Evolutionary conservation across 2,329 filamentous ascomycete genomes (phyloP).

Genomic region (Teratosphaeria pseudoeucalypti): DNA sequence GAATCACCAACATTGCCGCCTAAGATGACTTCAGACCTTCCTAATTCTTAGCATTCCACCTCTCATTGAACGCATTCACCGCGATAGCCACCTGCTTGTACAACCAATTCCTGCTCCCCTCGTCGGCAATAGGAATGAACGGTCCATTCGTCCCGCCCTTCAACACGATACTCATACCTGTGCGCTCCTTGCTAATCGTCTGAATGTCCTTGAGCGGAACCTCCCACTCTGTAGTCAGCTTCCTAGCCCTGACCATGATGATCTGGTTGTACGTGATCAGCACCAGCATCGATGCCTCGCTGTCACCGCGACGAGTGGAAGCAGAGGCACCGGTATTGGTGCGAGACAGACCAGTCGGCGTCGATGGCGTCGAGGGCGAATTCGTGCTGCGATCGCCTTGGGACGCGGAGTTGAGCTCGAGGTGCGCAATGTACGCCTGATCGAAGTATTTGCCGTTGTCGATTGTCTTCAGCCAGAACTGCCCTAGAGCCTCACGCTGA

Average conservation of each 20-base stretch:
- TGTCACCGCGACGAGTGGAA: conserved; percentile 4
- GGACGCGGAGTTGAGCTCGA: conserved; percentile 62
- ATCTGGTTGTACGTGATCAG: conserved; percentile 55
- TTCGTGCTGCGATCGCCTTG: conserved; percentile 46
- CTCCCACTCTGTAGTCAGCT: conserved; percentile 87
- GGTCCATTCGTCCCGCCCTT: conserved; percentile 88
- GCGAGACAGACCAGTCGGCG: neutral
- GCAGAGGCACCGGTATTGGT: neutral
- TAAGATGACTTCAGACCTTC: neutral
- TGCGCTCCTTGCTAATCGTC: conserved; percentile 93
- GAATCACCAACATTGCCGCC: neutral
- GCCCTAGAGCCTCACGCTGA: conserved; percentile 86
- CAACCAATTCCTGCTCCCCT: conserved; percentile 59
- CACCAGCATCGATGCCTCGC: conserved; percentile 55
- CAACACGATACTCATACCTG: conserved; percentile 78
- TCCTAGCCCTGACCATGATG: conserved; percentile 78
- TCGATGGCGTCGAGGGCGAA: neutral
- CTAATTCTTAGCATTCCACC: conserved; percentile 51
- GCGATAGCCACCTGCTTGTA: conserved; percentile 57
- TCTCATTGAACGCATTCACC: conserved; percentile 58
- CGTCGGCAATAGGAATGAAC: conserved; percentile 88
- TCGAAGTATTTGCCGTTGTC: conserved; percentile 98
- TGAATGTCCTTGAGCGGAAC: conserved; percentile 91
- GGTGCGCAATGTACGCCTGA: conserved; percentile 91
- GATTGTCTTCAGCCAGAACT: conserved; percentile 97